Percentiles rank a stretch among this genome's conserved stretches.
Evolutionary conservation across 202 grass and related monocot species (phyloP).

Genomic region (Setaria viridis): DNA sequence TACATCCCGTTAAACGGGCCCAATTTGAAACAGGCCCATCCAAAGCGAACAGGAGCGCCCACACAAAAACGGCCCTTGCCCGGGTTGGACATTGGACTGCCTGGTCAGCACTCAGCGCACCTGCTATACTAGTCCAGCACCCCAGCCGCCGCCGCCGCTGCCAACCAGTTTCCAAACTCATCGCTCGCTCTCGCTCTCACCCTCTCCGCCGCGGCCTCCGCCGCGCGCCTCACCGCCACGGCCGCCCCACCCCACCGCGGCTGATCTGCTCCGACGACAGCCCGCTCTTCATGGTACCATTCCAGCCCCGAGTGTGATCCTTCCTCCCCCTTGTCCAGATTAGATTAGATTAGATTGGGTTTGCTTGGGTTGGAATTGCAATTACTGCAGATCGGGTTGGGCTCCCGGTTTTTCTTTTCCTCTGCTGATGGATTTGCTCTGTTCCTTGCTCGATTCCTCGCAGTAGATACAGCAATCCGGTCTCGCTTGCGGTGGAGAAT

Average conservation of each 20-base stretch:
- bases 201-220: neutral
- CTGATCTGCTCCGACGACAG: neutral
- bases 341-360: neutral
- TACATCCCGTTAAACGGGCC: too few species aligned
- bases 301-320: neutral
- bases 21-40: too few species aligned
- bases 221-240: neutral
- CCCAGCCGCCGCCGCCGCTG: neutral
- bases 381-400: constrained; percentile 29
- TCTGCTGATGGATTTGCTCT: constrained; percentile 1
- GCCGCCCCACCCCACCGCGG: neutral
- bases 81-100: neutral
- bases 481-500: neutral
- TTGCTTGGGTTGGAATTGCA: neutral
- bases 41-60: too few species aligned
- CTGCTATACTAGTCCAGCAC: neutral
- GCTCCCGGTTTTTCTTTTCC: too few species aligned
- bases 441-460: neutral
- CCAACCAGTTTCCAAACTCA: neutral
- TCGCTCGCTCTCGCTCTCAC: neutral
- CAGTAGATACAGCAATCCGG: neutral
- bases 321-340: neutral
- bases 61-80: too few species aligned
- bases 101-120: neutral
- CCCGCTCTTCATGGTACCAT: constrained; percentile 14